Percentiles rank a stretch among this genome's conserved stretches.
Evolutionary conservation across 805 yeast species (phyloP).

Genomic region (Kodamaea sagamina): DNA sequence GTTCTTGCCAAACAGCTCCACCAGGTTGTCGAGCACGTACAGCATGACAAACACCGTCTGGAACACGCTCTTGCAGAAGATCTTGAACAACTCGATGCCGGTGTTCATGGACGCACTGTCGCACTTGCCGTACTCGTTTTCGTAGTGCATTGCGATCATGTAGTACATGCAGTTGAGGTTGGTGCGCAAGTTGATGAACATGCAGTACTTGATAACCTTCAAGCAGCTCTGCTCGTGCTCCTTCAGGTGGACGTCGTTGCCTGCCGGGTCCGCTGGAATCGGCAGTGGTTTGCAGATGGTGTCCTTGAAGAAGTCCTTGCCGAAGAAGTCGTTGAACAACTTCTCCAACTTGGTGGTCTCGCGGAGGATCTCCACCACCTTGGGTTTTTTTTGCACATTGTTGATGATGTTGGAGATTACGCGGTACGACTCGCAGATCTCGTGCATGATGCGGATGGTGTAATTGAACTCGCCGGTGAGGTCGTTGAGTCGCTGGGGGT

Average conservation of each 20-base stretch:
- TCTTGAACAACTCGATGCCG: constrained; percentile 44
- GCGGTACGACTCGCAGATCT: constrained; percentile 31
- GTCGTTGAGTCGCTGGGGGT: constrained; percentile 21
- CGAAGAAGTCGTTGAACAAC: constrained; percentile 37
- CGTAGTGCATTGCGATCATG: constrained; percentile 44
- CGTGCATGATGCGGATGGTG: constrained; percentile 15
- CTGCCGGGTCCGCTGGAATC: constrained; percentile 14
- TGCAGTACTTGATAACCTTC: constrained; percentile 37
- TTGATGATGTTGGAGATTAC: constrained; percentile 28
- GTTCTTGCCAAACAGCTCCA: constrained; percentile 41
- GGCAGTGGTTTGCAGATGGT: constrained; percentile 36
- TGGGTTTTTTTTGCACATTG: constrained; percentile 32
- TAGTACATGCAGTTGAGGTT: constrained; percentile 43
- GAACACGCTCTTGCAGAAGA: constrained; percentile 41
- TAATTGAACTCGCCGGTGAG: constrained; percentile 20
- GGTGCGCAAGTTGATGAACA: constrained; percentile 41
- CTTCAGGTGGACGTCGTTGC: constrained; percentile 19
- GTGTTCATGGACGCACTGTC: constrained; percentile 36
- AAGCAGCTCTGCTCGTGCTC: constrained; percentile 32
- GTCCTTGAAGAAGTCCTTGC: constrained; percentile 44
- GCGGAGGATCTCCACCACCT: constrained; percentile 34
- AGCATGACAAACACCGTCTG: constrained; percentile 46
- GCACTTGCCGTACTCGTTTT: constrained; percentile 30
- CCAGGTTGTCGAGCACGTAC: constrained; percentile 44
- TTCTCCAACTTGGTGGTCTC: constrained; percentile 41